phyloP scores from a whole-genome alignment of 1,139 yeast species.

The Diutina catenulata region DNA sequence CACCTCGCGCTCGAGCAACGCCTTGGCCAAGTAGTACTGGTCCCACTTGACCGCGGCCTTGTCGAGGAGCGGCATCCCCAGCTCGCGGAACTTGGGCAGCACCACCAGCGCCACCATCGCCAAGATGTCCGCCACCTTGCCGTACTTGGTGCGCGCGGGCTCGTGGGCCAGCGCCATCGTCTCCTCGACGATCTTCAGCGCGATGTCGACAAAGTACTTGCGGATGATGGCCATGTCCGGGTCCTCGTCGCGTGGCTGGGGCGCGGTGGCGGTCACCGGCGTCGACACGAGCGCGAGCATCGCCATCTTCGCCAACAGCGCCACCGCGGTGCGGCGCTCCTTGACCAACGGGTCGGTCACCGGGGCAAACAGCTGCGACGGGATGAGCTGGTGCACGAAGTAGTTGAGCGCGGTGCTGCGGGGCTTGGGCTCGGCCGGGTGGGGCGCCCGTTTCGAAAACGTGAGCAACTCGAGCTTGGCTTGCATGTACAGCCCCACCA shows the following conservation, averaged over 20 bases:
- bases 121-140: constrained; percentile 45
- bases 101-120: constrained; percentile 35
- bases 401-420: constrained; percentile 69
- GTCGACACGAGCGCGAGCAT: constrained; percentile 54
- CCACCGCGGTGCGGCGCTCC: constrained; percentile 31
- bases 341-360: constrained; percentile 17
- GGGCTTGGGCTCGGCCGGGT: constrained; percentile 32
- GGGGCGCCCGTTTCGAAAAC: constrained; percentile 45
- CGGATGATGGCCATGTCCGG: constrained; percentile 64
- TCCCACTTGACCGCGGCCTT: constrained; percentile 42
- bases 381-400: constrained; percentile 64
- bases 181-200: constrained; percentile 54
- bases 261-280: constrained; percentile 25
- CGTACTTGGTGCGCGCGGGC: constrained; percentile 31
- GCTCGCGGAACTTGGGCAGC: constrained; percentile 29
- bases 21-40: constrained; percentile 46
- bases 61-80: constrained; percentile 34
- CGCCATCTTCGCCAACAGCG: constrained; percentile 40
- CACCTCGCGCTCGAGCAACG: constrained; percentile 55
- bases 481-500: constrained; percentile 66
- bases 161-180: constrained; percentile 17
- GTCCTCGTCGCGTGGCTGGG: constrained; percentile 42
- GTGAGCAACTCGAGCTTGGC: constrained; percentile 77
- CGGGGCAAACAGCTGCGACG: constrained; percentile 34
- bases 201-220: constrained; percentile 59